Base-by-base conservation (phyloP, 768 basidiomycete species). In the Melanogaster broomeanus region DNA sequence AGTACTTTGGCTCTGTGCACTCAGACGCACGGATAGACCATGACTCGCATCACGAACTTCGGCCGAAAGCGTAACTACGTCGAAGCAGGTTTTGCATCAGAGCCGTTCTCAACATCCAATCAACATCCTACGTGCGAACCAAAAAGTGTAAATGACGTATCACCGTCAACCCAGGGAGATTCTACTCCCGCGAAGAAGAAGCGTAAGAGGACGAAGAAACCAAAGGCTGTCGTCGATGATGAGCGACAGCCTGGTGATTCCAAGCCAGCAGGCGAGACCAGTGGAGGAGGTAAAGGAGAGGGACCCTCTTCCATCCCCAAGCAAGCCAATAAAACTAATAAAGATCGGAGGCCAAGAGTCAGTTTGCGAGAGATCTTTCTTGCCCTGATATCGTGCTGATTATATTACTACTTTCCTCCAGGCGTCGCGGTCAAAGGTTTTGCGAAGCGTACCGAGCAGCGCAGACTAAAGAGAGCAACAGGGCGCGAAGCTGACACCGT, bases 11-110 rank as follows among this genome's bases (percentile, higher is more conserved):
- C n/a, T n/a, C n/a, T n/a, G n/a, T n/a, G n/a, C n/a, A n/a, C n/a
- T n/a, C n/a, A n/a, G n/a, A n/a, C n/a, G n/a, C 12, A 31, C 31
- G 31, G 31, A 6, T 18, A 28, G 35, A 28, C 37, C 39, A 90
- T 91, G 89, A 90, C 89, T 13, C 81, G 89, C 38, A 72, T 84
- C 50, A 89, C 90, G 9, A 84, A 82, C 58, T 77, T 90, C 65
- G 85, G 84, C n/a, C 77, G 79, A 47, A 92, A 91, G 64, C 74
- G 89, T 43, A 85, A 82, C 5, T 82, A 88, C 61, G n/a, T n/a
- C n/a, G n/a, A n/a, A 53, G 85, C 88, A 13, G 83, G 80, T 0
- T 81, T 87, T 56, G 30, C 53, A n/a, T n/a, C n/a, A n/a, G n/a
- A n/a, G n/a, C n/a, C n/a, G n/a, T n/a, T n/a, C n/a, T n/a, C n/a